Evolutionary conservation across 495 filamentous ascomycete genomes (phyloP).

Genomic region (Penicillium argentinense): DNA sequence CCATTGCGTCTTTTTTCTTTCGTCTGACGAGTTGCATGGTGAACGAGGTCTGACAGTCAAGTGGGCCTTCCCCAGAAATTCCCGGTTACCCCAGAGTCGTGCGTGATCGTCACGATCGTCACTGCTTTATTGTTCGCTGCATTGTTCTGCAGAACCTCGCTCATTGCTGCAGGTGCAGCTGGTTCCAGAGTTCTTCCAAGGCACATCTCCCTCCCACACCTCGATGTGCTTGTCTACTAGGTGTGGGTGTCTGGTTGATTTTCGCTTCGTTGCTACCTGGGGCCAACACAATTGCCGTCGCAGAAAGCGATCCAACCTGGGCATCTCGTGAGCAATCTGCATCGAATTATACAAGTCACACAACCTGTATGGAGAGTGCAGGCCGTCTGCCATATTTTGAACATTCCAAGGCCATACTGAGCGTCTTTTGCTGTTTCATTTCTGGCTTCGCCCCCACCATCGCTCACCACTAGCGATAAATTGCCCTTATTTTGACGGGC

Average conservation of each 20-base stretch:
- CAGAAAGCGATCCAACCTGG: conserved; percentile 26
- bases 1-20: conserved; percentile 1
- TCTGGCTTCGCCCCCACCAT: not conserved
- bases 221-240: conserved; percentile 45
- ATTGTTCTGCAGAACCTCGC: conserved; percentile 3
- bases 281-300: conserved; percentile 34
- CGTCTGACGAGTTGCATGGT: conserved; percentile 1
- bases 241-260: conserved; percentile 43
- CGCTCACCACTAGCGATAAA: not conserved
- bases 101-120: conserved; percentile 11
- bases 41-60: not conserved
- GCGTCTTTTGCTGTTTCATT: not conserved
- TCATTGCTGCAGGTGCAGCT: conserved; percentile 18
- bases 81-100: not conserved
- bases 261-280: conserved; percentile 45
- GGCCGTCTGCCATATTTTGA: not conserved
- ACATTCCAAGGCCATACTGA: conserved; percentile 2
- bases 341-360: not conserved
- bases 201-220: conserved; percentile 37
- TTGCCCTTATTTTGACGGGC: conserved; percentile 13
- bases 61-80: conserved; percentile 4
- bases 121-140: conserved; percentile 7
- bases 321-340: conserved; percentile 16
- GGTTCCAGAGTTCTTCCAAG: conserved; percentile 9
- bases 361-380: not conserved